Percentiles rank a stretch among this genome's conserved stretches.
Evolutionary conservation across 257 asterid species (phyloP).

Genomic region (Solanum chiquidenum): DNA sequence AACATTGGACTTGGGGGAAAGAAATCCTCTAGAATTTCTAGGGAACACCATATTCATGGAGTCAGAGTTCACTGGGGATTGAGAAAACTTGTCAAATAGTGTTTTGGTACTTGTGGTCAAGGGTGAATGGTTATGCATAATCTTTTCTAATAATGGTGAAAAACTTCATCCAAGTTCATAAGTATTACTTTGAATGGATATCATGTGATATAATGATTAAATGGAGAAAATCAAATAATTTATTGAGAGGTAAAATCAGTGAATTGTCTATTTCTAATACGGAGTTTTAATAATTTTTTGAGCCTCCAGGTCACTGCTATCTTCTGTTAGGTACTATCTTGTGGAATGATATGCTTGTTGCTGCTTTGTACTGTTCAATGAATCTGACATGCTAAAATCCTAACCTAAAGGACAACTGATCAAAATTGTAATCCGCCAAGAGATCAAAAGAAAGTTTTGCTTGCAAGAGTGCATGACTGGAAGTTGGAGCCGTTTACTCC

Average conservation of each 20-base stretch:
- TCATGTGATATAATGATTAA: neutral
- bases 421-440: neutral
- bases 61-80: neutral
- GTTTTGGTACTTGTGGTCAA: neutral
- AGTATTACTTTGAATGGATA: neutral
- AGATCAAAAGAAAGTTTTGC: neutral
- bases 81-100: neutral
- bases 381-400: neutral
- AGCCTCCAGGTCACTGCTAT: neutral
- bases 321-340: neutral
- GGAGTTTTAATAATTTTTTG: neutral
- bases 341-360: neutral
- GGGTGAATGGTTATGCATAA: neutral
- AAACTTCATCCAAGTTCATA: neutral
- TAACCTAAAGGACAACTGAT: neutral
- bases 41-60: neutral
- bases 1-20: neutral
- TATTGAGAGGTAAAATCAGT: neutral
- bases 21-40: neutral
- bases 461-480: neutral
- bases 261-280: neutral
- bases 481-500: neutral
- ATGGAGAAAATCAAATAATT: neutral
- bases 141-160: neutral
- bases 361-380: neutral